A percentile compares a stretch with the other conserved stretches of the same genome.
phyloP scores from a whole-genome alignment of 768 basidiomycete genomes.

The Russula foetens region DNA sequence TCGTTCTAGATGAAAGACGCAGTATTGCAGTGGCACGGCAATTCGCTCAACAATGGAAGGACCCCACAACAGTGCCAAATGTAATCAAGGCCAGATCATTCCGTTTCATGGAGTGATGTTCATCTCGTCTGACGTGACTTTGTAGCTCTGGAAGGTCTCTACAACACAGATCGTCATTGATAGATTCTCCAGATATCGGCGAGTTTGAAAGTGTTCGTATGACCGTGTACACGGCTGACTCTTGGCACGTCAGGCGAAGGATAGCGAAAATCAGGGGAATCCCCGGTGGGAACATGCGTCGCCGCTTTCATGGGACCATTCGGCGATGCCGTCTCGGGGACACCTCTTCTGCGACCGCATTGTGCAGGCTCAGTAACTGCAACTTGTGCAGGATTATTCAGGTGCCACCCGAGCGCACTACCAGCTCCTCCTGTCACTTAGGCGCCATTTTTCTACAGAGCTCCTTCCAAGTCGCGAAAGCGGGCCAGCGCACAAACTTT shows the following conservation, averaged over 20 bases:
- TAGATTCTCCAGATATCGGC: slow-evolving; percentile 22
- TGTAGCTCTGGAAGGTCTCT: slow-evolving; percentile 23
- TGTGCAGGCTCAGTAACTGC: slow-evolving; percentile 19
- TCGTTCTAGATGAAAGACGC: background rate
- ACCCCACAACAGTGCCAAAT: slow-evolving; percentile 13
- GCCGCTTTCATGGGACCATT: slow-evolving; percentile 25
- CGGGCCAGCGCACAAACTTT: slow-evolving; percentile 20
- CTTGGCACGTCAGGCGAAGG: slow-evolving; percentile 1
- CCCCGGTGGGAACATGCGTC: slow-evolving; percentile 19
- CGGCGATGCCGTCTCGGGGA: slow-evolving; percentile 23
- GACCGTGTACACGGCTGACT: background rate
- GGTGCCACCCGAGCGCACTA: background rate
- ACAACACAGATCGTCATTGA: slow-evolving; percentile 6
- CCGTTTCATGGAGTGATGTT: background rate
- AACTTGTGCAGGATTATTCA: slow-evolving; percentile 23
- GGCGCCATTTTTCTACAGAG: slow-evolving; percentile 1
- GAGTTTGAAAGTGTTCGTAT: background rate
- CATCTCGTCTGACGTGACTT: background rate
- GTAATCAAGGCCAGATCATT: slow-evolving; percentile 12
- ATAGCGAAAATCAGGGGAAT: slow-evolving; percentile 12
- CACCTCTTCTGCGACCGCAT: background rate
- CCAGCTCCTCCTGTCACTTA: background rate
- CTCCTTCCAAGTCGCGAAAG: slow-evolving; percentile 21
- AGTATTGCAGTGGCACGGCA: slow-evolving; percentile 17
- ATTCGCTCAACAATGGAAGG: slow-evolving; percentile 20